phyloP scores from a whole-genome alignment of 2,329 filamentous ascomycete genomes.

The Penicillium griseofulvum region DNA sequence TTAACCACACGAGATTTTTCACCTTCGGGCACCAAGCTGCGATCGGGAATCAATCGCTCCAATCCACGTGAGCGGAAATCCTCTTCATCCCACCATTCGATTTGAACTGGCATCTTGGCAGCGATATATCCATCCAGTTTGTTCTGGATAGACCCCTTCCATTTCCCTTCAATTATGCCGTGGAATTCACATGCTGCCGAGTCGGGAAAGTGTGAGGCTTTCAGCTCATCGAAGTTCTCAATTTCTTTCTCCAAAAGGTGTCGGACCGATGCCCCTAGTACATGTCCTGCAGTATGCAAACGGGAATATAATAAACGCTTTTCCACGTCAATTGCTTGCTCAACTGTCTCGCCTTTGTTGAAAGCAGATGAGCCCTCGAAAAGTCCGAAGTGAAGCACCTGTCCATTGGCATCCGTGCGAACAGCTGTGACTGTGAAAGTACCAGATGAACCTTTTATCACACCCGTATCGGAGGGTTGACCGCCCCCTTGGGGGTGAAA shows the following conservation, averaged over 20 bases:
- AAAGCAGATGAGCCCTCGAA: constrained; percentile 44
- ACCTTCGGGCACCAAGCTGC: constrained; percentile 44
- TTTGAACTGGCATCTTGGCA: constrained; percentile 57
- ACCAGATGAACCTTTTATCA: constrained; percentile 44
- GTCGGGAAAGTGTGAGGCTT: constrained; percentile 70
- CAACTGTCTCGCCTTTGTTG: constrained; percentile 43
- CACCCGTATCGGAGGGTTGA: constrained; percentile 67
- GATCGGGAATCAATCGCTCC: constrained; percentile 56
- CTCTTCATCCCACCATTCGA: constrained; percentile 66
- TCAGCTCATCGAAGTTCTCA: constrained; percentile 61
- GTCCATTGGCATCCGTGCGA: constrained; percentile 54
- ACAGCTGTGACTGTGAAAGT: constrained; percentile 58
- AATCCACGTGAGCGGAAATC: constrained; percentile 57
- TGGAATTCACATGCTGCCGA: constrained; percentile 66
- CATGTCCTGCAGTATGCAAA: constrained; percentile 71
- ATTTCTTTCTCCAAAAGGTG: constrained; percentile 55
- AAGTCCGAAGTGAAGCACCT: constrained; percentile 65
- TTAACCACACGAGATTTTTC: constrained; percentile 66
- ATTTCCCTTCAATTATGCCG: constrained; percentile 63
- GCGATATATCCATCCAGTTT: constrained; percentile 59
- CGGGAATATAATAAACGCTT: constrained; percentile 65
- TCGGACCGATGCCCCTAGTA: constrained; percentile 67
- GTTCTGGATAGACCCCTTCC: constrained; percentile 61
- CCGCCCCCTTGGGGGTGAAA: constrained; percentile 75
- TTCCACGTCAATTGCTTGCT: constrained; percentile 59